phyloP scores from a whole-genome alignment of 495 filamentous ascomycete genomes.

The Hypoxylon intermedium region DNA sequence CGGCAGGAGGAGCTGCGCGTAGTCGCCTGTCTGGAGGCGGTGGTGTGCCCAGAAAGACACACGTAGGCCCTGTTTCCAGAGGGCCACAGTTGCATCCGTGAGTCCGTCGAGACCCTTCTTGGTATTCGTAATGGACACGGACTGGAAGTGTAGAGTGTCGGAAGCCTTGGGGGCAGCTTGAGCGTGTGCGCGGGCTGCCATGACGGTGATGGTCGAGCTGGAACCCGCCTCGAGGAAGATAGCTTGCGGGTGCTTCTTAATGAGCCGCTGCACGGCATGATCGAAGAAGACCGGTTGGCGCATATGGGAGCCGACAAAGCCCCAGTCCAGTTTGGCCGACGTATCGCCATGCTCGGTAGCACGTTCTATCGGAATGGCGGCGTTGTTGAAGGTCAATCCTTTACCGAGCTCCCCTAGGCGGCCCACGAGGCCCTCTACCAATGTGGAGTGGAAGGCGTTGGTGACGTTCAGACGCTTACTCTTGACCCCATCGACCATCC shows the following conservation, averaged over 20 bases:
- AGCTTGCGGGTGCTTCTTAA: slow-evolving; percentile 40
- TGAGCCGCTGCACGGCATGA: slow-evolving; percentile 55
- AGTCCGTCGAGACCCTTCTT: slow-evolving; percentile 43
- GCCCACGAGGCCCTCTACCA: slow-evolving; percentile 51
- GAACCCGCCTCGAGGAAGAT: slow-evolving; percentile 63
- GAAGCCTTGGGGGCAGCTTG: slow-evolving; percentile 7
- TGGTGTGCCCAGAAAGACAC: slow-evolving; percentile 60
- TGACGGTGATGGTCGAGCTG: slow-evolving; percentile 53
- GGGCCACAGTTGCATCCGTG: slow-evolving; percentile 48
- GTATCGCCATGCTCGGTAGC: slow-evolving; percentile 24
- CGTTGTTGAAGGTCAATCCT: slow-evolving; percentile 34
- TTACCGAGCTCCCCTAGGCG: slow-evolving; percentile 39
- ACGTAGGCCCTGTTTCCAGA: slow-evolving; percentile 56
- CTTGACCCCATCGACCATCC: slow-evolving; percentile 37
- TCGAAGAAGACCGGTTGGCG: slow-evolving; percentile 60
- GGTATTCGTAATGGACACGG: slow-evolving; percentile 49
- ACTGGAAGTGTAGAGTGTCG: slow-evolving; percentile 45
- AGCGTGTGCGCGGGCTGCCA: slow-evolving; percentile 46
- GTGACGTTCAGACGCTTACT: slow-evolving; percentile 52
- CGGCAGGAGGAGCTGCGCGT: slow-evolving; percentile 44
- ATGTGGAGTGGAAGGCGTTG: slow-evolving; percentile 60
- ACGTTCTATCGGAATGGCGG: slow-evolving; percentile 30
- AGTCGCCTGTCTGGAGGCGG: slow-evolving; percentile 43
- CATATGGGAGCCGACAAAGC: slow-evolving; percentile 53
- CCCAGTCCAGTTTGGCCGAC: slow-evolving; percentile 20